Evolutionary conservation across 176 grass and related monocot genomes (phyloP), one percentile per base, ranked within the genome.

Genomic region (Raddia guianensis): DNA sequence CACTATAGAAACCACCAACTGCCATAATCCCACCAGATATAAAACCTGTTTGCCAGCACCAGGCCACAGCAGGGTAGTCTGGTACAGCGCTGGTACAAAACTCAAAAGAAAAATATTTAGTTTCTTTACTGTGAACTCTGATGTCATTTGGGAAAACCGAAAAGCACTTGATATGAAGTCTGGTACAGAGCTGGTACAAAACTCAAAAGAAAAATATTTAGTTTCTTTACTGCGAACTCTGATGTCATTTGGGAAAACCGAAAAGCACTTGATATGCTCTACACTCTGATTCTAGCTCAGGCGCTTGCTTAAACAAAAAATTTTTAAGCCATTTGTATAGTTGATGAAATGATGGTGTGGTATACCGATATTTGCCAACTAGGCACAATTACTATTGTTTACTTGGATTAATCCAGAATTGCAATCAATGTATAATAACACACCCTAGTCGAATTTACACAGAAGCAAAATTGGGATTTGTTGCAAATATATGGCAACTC

Each of bases 231-330:
- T 55, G 49, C 45, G 16, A 68, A 27, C 18, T 54, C 6, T 10
- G 55, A 55, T 20, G 48, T 79, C 55, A 49, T 68, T 68, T 67
- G 12, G n/a, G 4, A 44, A 79, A 20, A 15, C 4, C 12, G 0
- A 9, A 55, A 74, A 53, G 77, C 8, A 45, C 27, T 8, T 20
- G 51, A 12, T 5, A 80, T 56, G 63, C 11, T 18, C 33, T 56
- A 45, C 45, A 80, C 8, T 44, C 35, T 80, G 64, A 27, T 67
- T 78, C 35, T 14, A 79, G 63, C 33, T 63, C 47, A 79, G 76
- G 16, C 20, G 15, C 49, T 19, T 47, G 1, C 27, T 40, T 45
- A 77, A 49, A 63, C 0, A 1, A 49, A 21, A 63, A 49, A 10
- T 78, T 77, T 50, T 77, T 50, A 11, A 64, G 47, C 5, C 6